These are phyloP conservation scores for Coemansia sp. DNA, from an alignment of 192 early-diverging fungal species.

Conservation along the genomic window DNA sequence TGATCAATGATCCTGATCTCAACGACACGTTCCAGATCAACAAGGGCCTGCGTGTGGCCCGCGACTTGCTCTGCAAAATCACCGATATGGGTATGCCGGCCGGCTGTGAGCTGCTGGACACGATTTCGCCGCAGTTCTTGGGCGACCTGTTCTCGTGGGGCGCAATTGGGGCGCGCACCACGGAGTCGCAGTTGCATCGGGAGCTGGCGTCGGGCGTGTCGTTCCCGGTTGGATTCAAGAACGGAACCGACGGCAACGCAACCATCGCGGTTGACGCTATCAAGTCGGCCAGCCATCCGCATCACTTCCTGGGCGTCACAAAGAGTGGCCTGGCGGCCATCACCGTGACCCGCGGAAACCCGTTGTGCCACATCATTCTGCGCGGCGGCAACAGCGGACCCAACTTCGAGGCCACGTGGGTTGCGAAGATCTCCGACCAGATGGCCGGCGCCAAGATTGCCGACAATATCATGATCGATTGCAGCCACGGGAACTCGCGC, in stretches of 20 bases:
- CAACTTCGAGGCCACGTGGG: constrained; percentile 75
- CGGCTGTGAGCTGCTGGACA: constrained; percentile 90
- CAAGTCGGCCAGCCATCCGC: constrained; percentile 69
- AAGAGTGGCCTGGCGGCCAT: constrained; percentile 93
- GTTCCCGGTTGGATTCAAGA: constrained; percentile 99
- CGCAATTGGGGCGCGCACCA: constrained; percentile 95
- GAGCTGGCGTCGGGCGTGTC: constrained; percentile 93
- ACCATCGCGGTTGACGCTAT: constrained; percentile 75
- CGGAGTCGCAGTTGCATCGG: constrained; percentile 93
- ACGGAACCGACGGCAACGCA: constrained; percentile 92
- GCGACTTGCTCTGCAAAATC: constrained; percentile 76
- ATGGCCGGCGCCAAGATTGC: constrained; percentile 65
- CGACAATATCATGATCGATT: constrained; percentile 90
- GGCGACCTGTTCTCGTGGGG: constrained; percentile 94
- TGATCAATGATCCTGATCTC: constrained; percentile 81
- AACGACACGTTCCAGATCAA: constrained; percentile 91
- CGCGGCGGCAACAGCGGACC: constrained; percentile 87
- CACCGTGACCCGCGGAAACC: constrained; percentile 82
- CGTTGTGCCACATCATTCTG: constrained; percentile 85
- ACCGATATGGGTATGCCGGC: constrained; percentile 84
- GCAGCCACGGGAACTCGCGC: constrained; percentile 88
- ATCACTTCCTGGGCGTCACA: constrained; percentile 93
- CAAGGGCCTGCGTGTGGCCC: constrained; percentile 88
- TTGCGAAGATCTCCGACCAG: constrained; percentile 59
- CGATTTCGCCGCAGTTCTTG: constrained; percentile 95